Evolutionary conservation across 768 basidiomycete genomes (phyloP).

Genomic region (Roridomyces roridus): DNA sequence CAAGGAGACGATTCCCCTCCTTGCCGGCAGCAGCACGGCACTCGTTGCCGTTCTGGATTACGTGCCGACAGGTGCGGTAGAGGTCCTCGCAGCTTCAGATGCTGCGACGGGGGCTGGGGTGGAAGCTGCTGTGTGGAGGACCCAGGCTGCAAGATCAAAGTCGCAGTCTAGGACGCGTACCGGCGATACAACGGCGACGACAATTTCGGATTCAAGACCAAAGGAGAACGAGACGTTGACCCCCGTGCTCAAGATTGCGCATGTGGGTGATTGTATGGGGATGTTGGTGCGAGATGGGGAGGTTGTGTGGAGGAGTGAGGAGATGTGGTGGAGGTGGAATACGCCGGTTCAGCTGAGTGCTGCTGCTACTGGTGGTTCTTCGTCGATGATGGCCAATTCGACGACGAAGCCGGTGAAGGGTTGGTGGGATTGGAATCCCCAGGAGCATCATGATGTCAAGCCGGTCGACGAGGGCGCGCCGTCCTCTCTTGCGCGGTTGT

Average conservation of each 20-base stretch:
- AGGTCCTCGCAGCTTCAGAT: not conserved
- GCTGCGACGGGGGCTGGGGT: not conserved
- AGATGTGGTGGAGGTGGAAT: slow-evolving; percentile 86
- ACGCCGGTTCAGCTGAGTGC: slow-evolving; percentile 53
- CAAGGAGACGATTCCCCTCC: slow-evolving; percentile 42
- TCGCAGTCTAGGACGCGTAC: not conserved
- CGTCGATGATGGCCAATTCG: not conserved
- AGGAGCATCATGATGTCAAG: not conserved
- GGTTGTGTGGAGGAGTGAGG: slow-evolving; percentile 85
- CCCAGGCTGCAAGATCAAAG: too few relatives aligned
- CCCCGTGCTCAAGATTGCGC: slow-evolving; percentile 80
- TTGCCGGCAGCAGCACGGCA: slow-evolving; percentile 71
- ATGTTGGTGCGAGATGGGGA: slow-evolving; percentile 82
- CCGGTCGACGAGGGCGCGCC: slow-evolving; percentile 50
- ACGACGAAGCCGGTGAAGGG: not conserved
- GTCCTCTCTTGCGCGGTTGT: slow-evolving; percentile 65
- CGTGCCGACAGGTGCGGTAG: slow-evolving; percentile 10
- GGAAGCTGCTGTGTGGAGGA: not conserved
- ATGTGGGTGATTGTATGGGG: slow-evolving; percentile 88
- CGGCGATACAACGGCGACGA: slow-evolving; percentile 2
- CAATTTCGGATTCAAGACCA: slow-evolving; percentile 28
- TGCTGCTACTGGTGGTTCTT: not conserved
- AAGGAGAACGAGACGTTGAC: slow-evolving; percentile 36
- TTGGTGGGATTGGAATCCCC: not conserved
- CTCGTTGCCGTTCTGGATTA: slow-evolving; percentile 58